Percentiles rank a stretch among this genome's conserved stretches.
phyloP scores from a whole-genome alignment of 1,284 basidiomycete genomes.

The Hypsizygus ulmarius region DNA sequence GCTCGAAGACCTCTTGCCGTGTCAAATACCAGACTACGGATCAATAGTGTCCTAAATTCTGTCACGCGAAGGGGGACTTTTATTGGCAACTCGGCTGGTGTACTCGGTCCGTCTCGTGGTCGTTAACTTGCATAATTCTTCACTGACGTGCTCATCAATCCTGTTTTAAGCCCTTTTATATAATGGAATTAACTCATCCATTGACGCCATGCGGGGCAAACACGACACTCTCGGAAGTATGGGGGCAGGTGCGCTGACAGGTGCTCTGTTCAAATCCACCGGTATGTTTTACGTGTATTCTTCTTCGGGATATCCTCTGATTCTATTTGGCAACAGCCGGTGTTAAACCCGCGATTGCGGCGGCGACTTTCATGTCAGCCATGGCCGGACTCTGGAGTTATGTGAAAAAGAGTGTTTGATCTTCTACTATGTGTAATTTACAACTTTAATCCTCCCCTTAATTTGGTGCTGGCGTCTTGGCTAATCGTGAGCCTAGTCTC shows the following conservation, averaged over 20 bases:
- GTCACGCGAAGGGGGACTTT: constrained; percentile 96
- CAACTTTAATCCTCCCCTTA: constrained; percentile 48
- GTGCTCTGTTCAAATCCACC: constrained; percentile 91
- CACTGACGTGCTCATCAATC: constrained; percentile 25
- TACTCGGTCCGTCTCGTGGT: constrained; percentile 76
- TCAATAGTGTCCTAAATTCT: constrained; percentile 97
- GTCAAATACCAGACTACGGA: constrained; percentile 82
- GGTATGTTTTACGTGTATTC: constrained; percentile 55
- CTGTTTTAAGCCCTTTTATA: constrained; percentile 81
- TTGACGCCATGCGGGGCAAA: constrained; percentile 86
- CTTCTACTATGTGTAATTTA: constrained; percentile 45
- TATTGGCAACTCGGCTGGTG: constrained; percentile 97
- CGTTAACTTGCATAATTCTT: constrained; percentile 27
- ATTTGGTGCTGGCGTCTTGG: constrained; percentile 38
- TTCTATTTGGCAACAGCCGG: constrained; percentile 65
- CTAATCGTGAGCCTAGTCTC: constrained; percentile 42
- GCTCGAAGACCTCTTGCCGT: constrained; percentile 81
- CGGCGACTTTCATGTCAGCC: constrained; percentile 86
- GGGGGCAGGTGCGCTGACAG: constrained; percentile 88
- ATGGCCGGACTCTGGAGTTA: constrained; percentile 90
- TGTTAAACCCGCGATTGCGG: constrained; percentile 82
- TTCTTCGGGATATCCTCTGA: constrained; percentile 36
- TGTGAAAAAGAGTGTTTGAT: constrained; percentile 79
- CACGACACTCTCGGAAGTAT: constrained; percentile 93
- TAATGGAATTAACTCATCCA: constrained; percentile 93